Base-by-base conservation (phyloP, 2,329 filamentous ascomycete species). In the Cadophora sp. region DNA sequence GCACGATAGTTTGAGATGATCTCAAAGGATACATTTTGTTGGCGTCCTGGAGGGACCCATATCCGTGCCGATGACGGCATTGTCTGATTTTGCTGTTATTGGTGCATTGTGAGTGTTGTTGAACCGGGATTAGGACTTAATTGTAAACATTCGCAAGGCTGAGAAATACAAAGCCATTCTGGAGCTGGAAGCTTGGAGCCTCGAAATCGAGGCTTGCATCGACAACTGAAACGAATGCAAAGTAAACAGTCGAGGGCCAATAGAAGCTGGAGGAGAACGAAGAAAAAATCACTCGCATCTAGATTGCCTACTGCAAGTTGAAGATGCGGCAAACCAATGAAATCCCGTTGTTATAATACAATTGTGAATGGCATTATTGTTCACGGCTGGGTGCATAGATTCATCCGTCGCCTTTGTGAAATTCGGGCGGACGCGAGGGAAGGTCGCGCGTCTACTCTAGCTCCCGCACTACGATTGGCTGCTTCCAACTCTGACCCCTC, bases 1-100 rank as follows among this genome's bases (percentile, higher is more conserved):
- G 86, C 83, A 66, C 88, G 84, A 76, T 88, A 90, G 58, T 88
- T 77, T 72, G 62, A 64, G 50, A 53, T 26, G 22, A 27, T 43
- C n/a, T 64, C 50, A 19, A 26, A 31, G 11, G 50, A 16, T 12
- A 48, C 5, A 9, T 59, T 14, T 11, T 22, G 22, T 3, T 3
- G 27, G 5, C 26, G 26, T 7, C 6, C 14, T 55, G 14, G 26
- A 12, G 51, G 26, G 31, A 29, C 14, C 51, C 26, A 31, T 55
- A 22, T 8, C 43, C 43, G 43, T 22, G n/a, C 19, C 22, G n/a
- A 9, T 48, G 43, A 22, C 11, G 43, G n/a, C 43, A n/a, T 22
- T 22, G 3, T 48, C 3, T 19, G 14, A 43, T 4, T 1, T 16
- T 19, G 40, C 16, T 43, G 40, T 43, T 16, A 43, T 43, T 19